Conservation (phyloP, 208 protist species). For the Acanthamoeba quina region DNA sequence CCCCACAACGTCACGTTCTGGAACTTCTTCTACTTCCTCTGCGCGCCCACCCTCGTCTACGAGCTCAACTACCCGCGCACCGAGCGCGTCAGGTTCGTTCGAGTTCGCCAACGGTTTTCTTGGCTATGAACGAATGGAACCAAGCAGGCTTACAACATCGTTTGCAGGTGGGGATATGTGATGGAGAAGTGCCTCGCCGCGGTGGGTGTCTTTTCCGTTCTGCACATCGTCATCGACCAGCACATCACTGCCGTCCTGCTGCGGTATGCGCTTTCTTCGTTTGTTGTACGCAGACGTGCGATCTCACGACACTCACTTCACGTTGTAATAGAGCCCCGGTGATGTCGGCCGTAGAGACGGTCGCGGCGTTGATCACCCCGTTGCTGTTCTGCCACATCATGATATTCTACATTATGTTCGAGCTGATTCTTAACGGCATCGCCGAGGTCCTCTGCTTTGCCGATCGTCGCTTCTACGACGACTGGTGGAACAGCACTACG, state of each 20-base stretch:
- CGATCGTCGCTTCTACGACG: constrained; percentile 85
- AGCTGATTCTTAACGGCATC: constrained; percentile 83
- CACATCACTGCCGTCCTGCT: constrained; percentile 37
- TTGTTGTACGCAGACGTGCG: background rate
- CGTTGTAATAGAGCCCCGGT: background rate
- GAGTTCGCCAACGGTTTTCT: background rate
- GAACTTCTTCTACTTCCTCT: constrained; percentile 86
- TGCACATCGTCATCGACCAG: constrained; percentile 68
- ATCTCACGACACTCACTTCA: background rate
- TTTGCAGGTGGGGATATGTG: constrained; percentile 61
- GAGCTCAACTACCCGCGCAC: constrained; percentile 86
- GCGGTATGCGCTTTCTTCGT: background rate
- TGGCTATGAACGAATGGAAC: background rate
- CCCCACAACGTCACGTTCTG: constrained; percentile 83
- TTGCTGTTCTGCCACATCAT: constrained; percentile 68
- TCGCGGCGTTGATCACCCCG: constrained; percentile 26
- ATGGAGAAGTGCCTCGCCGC: constrained; percentile 61
- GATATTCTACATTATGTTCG: constrained; percentile 86
- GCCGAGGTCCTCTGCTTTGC: constrained; percentile 85
- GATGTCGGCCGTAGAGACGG: background rate
- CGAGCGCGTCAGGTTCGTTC: constrained; percentile 69
- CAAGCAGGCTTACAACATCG: background rate
- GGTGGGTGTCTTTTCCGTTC: constrained; percentile 67
- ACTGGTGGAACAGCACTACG: constrained; percentile 86
- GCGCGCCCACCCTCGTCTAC: constrained; percentile 88